Percentiles rank a stretch among this genome's conserved stretches.
Evolutionary conservation across 306 rosid genomes (phyloP).

Genomic region (Gastrolobium bilobum): DNA sequence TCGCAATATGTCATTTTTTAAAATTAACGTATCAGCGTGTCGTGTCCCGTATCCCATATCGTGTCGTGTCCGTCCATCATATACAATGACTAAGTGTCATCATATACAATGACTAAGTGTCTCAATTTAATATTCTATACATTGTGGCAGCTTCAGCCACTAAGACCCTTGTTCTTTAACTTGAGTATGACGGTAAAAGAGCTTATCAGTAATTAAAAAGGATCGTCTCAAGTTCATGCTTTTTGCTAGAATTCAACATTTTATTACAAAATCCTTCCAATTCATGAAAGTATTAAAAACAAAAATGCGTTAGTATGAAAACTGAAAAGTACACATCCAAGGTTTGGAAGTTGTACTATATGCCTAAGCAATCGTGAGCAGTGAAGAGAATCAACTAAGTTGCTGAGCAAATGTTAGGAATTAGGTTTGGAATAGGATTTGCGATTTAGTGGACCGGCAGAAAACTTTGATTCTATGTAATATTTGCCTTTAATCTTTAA

Average conservation of each 20-base stretch:
- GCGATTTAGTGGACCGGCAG: not conserved
- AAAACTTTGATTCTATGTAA: slow-evolving; percentile 18
- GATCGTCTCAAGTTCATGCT: not conserved
- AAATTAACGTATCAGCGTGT: too few species aligned
- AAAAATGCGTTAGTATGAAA: not conserved
- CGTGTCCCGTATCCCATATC: too few species aligned
- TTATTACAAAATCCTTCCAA: not conserved
- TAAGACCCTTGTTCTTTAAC: not conserved
- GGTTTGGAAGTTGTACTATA: not conserved
- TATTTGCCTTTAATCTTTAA: slow-evolving; percentile 10
- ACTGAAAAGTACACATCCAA: slow-evolving; percentile 8
- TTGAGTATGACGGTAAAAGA: too few species aligned
- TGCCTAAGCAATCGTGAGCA: not conserved
- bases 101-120: not conserved
- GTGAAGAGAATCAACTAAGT: not conserved
- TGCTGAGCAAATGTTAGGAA: slow-evolving; percentile 15
- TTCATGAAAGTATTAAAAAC: not conserved
- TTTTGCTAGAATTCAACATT: not conserved
- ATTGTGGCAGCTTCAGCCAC: not conserved
- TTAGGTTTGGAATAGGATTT: not conserved
- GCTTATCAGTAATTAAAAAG: not conserved
- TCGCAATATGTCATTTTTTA: too few species aligned
- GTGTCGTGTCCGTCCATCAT: too few species aligned
- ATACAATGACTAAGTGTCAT: too few species aligned
- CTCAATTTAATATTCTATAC: not conserved